These are phyloP conservation scores for Obba rivulosa DNA, from an alignment of 768 basidiomycete genomes.

Conservation along the genomic window DNA sequence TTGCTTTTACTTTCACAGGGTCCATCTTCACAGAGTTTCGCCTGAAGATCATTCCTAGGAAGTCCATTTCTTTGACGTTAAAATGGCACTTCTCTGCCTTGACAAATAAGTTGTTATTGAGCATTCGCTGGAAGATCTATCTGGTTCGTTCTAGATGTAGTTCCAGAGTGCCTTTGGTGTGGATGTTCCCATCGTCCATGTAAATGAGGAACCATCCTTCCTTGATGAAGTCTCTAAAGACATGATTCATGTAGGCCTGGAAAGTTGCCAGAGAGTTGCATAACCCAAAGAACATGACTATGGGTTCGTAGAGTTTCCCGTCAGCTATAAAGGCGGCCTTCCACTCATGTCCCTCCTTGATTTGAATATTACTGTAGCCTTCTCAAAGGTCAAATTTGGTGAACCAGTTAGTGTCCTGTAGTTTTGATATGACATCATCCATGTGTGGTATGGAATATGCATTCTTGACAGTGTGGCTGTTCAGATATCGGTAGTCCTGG, in stretches of 20 bases:
- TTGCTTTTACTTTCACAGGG: conserved; percentile 23
- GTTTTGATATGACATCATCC: conserved; percentile 18
- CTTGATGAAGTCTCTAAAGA: conserved; percentile 27
- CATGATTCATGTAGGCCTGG: conserved; percentile 27
- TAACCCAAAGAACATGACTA: conserved; percentile 35
- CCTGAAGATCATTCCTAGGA: conserved; percentile 23
- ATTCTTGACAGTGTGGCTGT: too few species aligned
- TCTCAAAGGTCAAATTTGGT: conserved; percentile 23
- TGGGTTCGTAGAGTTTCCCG: conserved; percentile 32
- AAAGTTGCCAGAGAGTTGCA: conserved; percentile 34
- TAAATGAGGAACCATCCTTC: conserved; percentile 36
- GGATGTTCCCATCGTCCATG: conserved; percentile 36
- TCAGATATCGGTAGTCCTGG: conserved; percentile 26
- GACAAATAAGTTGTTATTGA: conserved; percentile 26
- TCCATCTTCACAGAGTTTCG: conserved; percentile 24
- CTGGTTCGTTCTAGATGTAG: conserved; percentile 9
- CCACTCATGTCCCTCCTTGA: conserved; percentile 37
- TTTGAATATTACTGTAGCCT: conserved; percentile 29
- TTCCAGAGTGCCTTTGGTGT: background rate
- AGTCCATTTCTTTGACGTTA: conserved; percentile 17
- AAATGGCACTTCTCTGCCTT: conserved; percentile 32
- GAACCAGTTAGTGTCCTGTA: conserved; percentile 18
- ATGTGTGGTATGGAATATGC: conserved; percentile 32
- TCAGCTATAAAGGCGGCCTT: conserved; percentile 36
- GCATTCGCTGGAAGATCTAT: conserved; percentile 20